These are phyloP conservation scores for Phytophthora brassicae DNA, from an alignment of 352 stramenopile genomes.

Conservation along the genomic window DNA sequence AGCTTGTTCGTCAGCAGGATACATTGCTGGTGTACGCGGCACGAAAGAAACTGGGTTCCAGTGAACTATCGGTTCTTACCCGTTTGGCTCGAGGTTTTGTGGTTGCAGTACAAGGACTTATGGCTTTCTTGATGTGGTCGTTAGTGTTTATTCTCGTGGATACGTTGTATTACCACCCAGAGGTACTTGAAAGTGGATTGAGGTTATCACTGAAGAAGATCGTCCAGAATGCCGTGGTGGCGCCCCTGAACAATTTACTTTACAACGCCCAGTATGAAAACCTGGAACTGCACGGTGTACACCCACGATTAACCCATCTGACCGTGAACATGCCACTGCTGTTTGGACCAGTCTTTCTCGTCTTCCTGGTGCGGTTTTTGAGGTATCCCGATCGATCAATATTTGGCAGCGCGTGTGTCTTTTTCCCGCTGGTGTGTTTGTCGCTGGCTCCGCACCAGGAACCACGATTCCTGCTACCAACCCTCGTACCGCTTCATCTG, in stretches of 20 bases:
- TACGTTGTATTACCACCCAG: conserved; percentile 58
- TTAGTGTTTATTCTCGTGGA: conserved; percentile 46
- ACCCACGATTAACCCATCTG: conserved; percentile 86
- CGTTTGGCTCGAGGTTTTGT: conserved; percentile 30
- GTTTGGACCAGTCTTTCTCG: conserved; percentile 85
- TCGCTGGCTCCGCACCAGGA: conserved; percentile 95
- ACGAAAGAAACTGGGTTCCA: conserved; percentile 25
- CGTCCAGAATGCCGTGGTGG: conserved; percentile 42
- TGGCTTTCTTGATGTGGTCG: conserved; percentile 44
- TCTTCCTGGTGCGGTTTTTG: conserved; percentile 42
- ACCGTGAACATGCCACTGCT: conserved; percentile 93
- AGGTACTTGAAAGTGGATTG: conserved; percentile 17
- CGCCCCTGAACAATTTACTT: conserved; percentile 85
- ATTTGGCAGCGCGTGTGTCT: conserved; percentile 41
- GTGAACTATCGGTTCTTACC: conserved; percentile 2
- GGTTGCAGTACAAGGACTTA: conserved; percentile 47
- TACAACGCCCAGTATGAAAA: conserved; percentile 93
- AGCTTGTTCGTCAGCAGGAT: conserved; percentile 66
- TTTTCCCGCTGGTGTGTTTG: conserved; percentile 78
- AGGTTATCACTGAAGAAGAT: conserved; percentile 11
- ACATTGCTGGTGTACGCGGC: conserved; percentile 31
- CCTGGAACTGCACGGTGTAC: conserved; percentile 89
- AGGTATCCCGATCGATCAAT: conserved; percentile 24
- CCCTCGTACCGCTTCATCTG: conserved; percentile 83
- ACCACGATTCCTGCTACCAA: conserved; percentile 89